Conservation (phyloP, 768 basidiomycete genomes). For the Tylopilus subfusipes region DNA sequence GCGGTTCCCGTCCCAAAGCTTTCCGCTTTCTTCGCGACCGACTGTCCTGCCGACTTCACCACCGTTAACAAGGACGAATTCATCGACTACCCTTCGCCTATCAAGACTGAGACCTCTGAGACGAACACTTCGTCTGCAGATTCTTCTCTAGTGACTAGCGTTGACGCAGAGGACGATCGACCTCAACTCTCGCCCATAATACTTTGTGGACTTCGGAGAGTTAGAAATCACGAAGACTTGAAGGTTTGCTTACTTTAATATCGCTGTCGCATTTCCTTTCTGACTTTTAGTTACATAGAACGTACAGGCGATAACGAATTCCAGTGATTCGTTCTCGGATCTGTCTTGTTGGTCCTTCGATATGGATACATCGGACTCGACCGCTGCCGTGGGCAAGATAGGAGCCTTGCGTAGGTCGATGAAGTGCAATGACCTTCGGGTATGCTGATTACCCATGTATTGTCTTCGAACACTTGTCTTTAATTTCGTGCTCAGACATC, state of each 20-base stretch:
- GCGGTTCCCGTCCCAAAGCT: constrained; percentile 7
- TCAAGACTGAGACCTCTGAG: constrained; percentile 5
- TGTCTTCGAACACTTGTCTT: background rate
- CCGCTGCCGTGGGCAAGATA: background rate
- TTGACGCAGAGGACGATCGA: constrained; percentile 2
- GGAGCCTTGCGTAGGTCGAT: constrained; percentile 2
- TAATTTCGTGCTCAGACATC: background rate
- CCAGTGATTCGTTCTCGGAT: background rate
- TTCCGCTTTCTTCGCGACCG: constrained; percentile 1
- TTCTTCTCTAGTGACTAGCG: constrained; percentile 4
- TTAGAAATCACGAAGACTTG: background rate
- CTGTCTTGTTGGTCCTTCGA: constrained; percentile 2
- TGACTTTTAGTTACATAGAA: background rate
- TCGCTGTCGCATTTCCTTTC: background rate
- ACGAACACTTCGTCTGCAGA: constrained; percentile 4
- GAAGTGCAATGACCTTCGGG: constrained; percentile 14
- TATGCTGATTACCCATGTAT: background rate
- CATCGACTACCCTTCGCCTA: background rate
- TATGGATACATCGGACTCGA: background rate
- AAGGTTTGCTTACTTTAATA: background rate
- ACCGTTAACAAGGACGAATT: background rate
- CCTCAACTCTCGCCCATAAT: background rate
- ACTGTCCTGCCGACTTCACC: background rate
- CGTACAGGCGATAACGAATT: background rate
- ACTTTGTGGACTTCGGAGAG: constrained; percentile 5